Base-by-base conservation (phyloP, 2,329 filamentous ascomycete species). In the Fusarium pilosicola region DNA sequence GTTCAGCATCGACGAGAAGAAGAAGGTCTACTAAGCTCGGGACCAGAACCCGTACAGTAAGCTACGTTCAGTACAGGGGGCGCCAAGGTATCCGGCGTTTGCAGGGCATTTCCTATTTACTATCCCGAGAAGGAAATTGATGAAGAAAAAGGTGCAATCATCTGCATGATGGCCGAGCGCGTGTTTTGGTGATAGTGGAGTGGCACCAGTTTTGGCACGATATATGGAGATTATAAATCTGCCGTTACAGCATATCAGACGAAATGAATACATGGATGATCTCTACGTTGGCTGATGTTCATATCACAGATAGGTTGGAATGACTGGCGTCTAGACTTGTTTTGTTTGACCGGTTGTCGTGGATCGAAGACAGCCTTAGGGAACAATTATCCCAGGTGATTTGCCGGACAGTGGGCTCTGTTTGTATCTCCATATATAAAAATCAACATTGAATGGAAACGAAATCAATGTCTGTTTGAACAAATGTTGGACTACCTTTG, bases 1-100 rank as follows among this genome's bases (percentile, higher is more conserved):
- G 84, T 93, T 98, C 88, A 97, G 94, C 83, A 96, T 98, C 84
- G 96, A 99, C 85, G 96, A 99, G 91, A 99, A 99, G 94, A 99
- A 99, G 92, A 99, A 99, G 90, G 96, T 99, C 77, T 99, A 99
- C 87, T 99, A 89, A 76, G 63, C 51, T 62, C n/a, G 45, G 30
- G 26, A 30, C 32, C 52, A 58, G 24, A 42, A 42, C 54, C 41
- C 59, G 48, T 61, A 52, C 54, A 55, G 56, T 34, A 42, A 44
- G 52, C 60, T 61, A 48, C 63, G 48, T 60, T 68, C 71, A 54
- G 39, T 24, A 58, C 48, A 52, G 46, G 58, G 60, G 55, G 64
- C 58, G 59, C 66, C 65, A 66, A 73, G 72, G 72, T 74, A 69
- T 70, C 72, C 49, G 72, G 72, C 68, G 68, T 74, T 74, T 54